Percentiles rank a stretch among this genome's conserved stretches.
phyloP scores from a whole-genome alignment of 768 basidiomycete species.

The Astraeus odoratus region DNA sequence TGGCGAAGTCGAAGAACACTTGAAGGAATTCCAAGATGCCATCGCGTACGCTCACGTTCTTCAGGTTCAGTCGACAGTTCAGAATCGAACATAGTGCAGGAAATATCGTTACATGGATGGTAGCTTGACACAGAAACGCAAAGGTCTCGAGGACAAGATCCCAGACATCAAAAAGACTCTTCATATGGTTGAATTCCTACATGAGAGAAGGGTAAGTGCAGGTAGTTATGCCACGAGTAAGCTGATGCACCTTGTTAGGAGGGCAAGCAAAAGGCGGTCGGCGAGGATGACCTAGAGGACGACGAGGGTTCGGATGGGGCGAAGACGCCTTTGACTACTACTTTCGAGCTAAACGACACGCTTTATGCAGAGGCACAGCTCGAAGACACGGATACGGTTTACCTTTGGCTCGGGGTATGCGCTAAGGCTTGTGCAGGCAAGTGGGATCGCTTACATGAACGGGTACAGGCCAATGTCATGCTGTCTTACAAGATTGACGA shows the following conservation, averaged over 20 bases:
- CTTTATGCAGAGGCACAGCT: conserved; percentile 88
- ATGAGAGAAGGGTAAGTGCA: conserved; percentile 57
- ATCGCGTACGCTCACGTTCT: conserved; percentile 62
- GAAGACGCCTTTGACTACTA: conserved; percentile 60
- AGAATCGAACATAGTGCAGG: conserved; percentile 41
- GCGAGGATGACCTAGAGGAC: conserved; percentile 45
- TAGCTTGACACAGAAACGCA: conserved; percentile 70
- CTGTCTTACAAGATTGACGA: conserved; percentile 81
- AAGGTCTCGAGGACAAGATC: conserved; percentile 86
- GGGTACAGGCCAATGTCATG: conserved; percentile 89
- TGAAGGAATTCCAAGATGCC: conserved; percentile 85
- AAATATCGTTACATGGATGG: conserved; percentile 99
- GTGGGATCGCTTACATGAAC: no score
- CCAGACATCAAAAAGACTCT: conserved; percentile 94
- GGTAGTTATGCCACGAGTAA: neutral
- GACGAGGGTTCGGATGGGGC: conserved; percentile 30
- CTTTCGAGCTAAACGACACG: conserved; percentile 95
- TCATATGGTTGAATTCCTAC: conserved; percentile 78
- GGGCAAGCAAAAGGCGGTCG: conserved; percentile 42
- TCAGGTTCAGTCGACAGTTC: conserved; percentile 7
- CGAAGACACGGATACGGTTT: conserved; percentile 82
- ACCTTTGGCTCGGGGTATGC: conserved; percentile 97
- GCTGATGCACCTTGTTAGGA: conserved; percentile 35
- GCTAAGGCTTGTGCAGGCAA: no score
- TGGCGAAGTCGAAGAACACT: conserved; percentile 66